Base-by-base conservation (phyloP, 139 green algal genomes). In the Astrephomene gubernaculifera region DNA sequence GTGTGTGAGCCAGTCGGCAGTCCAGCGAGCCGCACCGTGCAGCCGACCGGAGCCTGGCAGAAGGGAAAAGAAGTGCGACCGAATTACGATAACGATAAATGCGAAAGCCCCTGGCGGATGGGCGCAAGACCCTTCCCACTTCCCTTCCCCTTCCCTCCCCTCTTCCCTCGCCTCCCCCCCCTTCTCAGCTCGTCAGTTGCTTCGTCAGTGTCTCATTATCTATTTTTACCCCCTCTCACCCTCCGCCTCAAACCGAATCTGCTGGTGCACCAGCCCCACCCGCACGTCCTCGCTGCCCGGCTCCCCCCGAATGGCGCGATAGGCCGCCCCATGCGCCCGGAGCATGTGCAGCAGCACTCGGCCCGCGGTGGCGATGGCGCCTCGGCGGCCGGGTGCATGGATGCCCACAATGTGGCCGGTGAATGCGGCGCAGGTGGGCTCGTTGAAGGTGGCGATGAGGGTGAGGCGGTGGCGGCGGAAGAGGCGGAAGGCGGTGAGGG, bases 211-310 rank as follows among this genome's bases (percentile, higher is more conserved):
- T n/a, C n/a, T n/a, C n/a, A n/a, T n/a, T n/a, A n/a, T n/a, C n/a
- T n/a, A n/a, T n/a, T n/a, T n/a, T n/a, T n/a, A n/a, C n/a, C n/a
- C n/a, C 53, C 25, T 1, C 79, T 27, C 44, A 85, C 85, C 76
- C 68, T 67, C 71, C 8, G 76, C 54, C 65, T 81, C 89, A 44
- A 93, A 94, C 4, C 52, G 45, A 54, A 94, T 92, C 60, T 91
- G 81, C 70, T 94, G 90, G 84, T 94, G 89, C 82, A 94, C 91
- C 53, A 94, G 68, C 24, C 91, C 91, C 4, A 94, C 73, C 44
- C 45, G 61, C 22, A 82, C 82, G 12, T 61, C 39, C 25, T 86
- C 49, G 22, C 80, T 86, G 12, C 89, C 87, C 29, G 89, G 87
- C 80, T 92, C 49, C 14, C 64, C 44, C 75, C 93, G 93, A 69